A percentile compares a stretch with the other conserved stretches of the same genome.
Conservation (phyloP, 305 asterid species). For the Salvia sclarea region DNA sequence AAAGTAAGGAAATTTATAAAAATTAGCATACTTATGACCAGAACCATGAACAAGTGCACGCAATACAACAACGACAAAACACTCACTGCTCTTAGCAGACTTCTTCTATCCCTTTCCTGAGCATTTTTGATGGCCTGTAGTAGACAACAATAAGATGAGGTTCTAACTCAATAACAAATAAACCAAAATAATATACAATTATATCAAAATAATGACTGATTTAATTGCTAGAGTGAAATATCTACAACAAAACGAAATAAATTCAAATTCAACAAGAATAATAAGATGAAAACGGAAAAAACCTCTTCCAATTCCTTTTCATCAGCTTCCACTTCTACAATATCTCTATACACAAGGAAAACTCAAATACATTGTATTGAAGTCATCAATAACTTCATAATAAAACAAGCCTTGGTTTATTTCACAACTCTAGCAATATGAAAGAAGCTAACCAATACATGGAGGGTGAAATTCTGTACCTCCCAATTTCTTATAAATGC, state of each 20-base stretch:
- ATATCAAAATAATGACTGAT: background rate
- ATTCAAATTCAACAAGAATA: background rate
- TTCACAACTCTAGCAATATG: background rate
- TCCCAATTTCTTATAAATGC: conserved; percentile 65
- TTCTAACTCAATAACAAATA: conserved; percentile 23
- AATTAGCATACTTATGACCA: background rate
- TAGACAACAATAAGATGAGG: conserved; percentile 33
- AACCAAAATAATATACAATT: background rate
- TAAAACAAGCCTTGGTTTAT: background rate
- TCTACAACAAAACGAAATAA: conserved; percentile 4
- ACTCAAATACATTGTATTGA: background rate
- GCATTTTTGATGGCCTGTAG: conserved; percentile 87
- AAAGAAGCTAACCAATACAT: background rate
- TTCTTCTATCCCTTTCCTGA: conserved; percentile 88
- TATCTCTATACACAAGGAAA: conserved; percentile 55
- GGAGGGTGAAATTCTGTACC: conserved; percentile 38
- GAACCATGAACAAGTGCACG: conserved; percentile 4
- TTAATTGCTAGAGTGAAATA: background rate
- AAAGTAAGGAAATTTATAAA: background rate
- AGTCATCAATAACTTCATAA: conserved; percentile 11
- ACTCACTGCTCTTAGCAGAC: conserved; percentile 78
- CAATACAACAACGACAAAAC: background rate
- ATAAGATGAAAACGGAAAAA: conserved; percentile 22
- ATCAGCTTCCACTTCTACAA: conserved; percentile 86
- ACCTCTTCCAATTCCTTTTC: conserved; percentile 82